Evolutionary conservation across 768 basidiomycete genomes (phyloP).

Genomic region (Sarcodon sp.): DNA sequence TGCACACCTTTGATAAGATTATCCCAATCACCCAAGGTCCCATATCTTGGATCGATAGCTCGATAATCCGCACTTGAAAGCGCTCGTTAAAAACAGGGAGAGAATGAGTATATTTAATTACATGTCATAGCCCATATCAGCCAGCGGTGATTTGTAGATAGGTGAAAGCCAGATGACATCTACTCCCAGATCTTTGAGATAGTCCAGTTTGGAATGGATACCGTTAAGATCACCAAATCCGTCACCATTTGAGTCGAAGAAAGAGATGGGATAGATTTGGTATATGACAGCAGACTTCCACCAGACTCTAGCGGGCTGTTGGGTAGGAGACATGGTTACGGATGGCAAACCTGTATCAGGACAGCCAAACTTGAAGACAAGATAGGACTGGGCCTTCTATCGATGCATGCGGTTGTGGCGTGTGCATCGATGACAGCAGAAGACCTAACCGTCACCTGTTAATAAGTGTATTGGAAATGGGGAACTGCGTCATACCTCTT

Average conservation of each 20-base stretch:
- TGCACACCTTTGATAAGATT: slow-evolving; percentile 39
- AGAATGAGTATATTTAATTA: slow-evolving; percentile 14
- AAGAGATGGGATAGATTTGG: slow-evolving; percentile 63
- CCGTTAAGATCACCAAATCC: slow-evolving; percentile 62
- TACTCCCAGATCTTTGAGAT: slow-evolving; percentile 54
- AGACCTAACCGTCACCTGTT: too few relatives aligned
- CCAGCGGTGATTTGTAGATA: slow-evolving; percentile 55
- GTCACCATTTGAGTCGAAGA: slow-evolving; percentile 60
- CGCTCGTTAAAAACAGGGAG: not conserved
- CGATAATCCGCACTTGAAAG: slow-evolving; percentile 42
- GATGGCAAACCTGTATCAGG: too few relatives aligned
- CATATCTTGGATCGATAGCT: slow-evolving; percentile 50
- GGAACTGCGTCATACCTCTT: too few relatives aligned
- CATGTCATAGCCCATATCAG: slow-evolving; percentile 72
- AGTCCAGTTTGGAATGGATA: slow-evolving; percentile 50
- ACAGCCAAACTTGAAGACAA: too few relatives aligned
- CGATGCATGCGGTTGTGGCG: too few relatives aligned
- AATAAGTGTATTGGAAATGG: too few relatives aligned
- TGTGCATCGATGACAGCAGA: too few relatives aligned
- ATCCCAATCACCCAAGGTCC: slow-evolving; percentile 51
- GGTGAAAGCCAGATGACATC: slow-evolving; percentile 62
- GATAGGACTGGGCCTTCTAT: too few relatives aligned
- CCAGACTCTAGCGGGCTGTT: slow-evolving; percentile 22
- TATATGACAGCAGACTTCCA: slow-evolving; percentile 50
- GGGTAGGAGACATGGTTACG: too few relatives aligned